phyloP scores from a whole-genome alignment of 805 yeast genomes.

The Schizosaccharomyces cryophilus region DNA sequence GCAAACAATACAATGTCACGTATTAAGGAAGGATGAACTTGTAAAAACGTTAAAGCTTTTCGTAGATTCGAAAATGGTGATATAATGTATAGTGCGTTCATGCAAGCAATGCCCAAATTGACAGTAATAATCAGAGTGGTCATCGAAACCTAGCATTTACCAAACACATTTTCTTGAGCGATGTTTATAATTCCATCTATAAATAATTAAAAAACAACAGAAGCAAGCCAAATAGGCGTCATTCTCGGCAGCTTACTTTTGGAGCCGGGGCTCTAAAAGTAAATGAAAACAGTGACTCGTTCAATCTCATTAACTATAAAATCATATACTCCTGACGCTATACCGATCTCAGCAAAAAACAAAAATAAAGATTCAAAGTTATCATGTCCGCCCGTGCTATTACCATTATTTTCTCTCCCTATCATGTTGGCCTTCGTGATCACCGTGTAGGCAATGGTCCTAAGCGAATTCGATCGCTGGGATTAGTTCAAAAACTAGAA shows the following conservation, averaged over 20 bases:
- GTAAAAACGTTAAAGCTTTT: conserved; percentile 26
- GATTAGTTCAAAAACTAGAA: too few relatives aligned
- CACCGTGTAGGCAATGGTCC: too few relatives aligned
- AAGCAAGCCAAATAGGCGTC: conserved; percentile 29
- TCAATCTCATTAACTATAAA: too few relatives aligned
- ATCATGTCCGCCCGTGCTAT: too few relatives aligned
- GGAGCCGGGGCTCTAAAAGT: conserved; percentile 18
- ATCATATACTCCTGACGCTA: too few relatives aligned
- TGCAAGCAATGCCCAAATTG: conserved; percentile 21
- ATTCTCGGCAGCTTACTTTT: conserved; percentile 6
- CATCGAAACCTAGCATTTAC: conserved; percentile 36
- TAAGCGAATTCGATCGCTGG: too few relatives aligned
- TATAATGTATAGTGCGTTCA: conserved; percentile 18
- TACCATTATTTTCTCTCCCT: too few relatives aligned
- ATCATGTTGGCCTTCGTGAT: too few relatives aligned
- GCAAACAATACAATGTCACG: conserved; percentile 43
- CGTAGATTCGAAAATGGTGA: conserved; percentile 17
- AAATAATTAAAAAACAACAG: conserved; percentile 37
- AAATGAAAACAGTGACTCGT: conserved; percentile 59
- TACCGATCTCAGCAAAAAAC: too few relatives aligned
- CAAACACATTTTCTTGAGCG: conserved; percentile 68
- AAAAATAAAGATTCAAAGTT: too few relatives aligned
- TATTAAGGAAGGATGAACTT: conserved; percentile 27
- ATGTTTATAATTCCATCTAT: conserved; percentile 85
- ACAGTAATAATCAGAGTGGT: conserved; percentile 67